Base-by-base conservation (phyloP, 2,329 filamentous ascomycete species). In the Diaporthe sp. region DNA sequence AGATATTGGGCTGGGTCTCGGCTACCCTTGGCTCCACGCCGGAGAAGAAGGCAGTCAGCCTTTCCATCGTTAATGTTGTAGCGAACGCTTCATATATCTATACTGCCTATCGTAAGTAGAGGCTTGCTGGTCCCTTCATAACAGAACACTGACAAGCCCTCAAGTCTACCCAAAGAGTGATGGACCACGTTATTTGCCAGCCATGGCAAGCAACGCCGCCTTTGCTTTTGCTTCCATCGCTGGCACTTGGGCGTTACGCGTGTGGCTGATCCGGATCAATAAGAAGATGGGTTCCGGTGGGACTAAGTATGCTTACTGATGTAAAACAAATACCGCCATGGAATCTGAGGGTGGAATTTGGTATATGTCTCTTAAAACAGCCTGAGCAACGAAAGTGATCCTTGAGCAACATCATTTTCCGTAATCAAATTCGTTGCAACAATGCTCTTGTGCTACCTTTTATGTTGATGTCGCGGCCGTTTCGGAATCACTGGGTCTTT, bases 11-110 rank as follows among this genome's bases (percentile, higher is more conserved):
- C 15, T 87, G 86, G 86, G 84, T 85, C 0, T 82, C 81, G 0
- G 81, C 82, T 0, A 86, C 85, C 0, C 83, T 86, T 4, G 85
- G 85, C 0, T 85, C 85, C n/a, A 87, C 85, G 0, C 83, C 83
- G 1, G 85, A 87, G 79, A 87, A 87, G 80, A 87, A 86, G 75
- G 85, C 86, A 0, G 82, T 84, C 31, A 49, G 44, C 13, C 34
- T 47, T 7, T 63, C 31, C 15, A 37, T 72, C 4, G 31, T 47
- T 12, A 34, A 63, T 42, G 47, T 63, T 9, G 15, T 67, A 17
- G 61, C 42, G 4, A 67, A 67, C 10, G 44, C 44, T 10, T 67
- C 61, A 17, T 49, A 51, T 1, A 67, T 67, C 10, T 67, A 67
- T 3, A 67, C 61, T 1, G 42, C 61, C 10, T 67, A 67, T 44